Base-by-base conservation (phyloP, 1,284 basidiomycete species). In the Papiliotrema terrestris region DNA sequence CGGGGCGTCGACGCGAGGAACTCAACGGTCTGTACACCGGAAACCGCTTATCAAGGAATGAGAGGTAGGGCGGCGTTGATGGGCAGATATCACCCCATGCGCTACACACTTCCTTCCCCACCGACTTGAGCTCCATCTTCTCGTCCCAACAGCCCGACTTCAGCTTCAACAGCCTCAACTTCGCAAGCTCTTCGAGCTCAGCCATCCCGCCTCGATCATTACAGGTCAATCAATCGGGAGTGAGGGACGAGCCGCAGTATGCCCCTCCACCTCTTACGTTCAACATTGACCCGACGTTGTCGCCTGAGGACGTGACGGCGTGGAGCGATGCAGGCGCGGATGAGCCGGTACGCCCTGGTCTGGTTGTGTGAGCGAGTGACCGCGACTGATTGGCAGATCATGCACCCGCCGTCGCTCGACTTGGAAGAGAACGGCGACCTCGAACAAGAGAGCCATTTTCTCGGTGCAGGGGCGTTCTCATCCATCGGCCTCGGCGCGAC, bases 371-470 rank as follows among this genome's bases (percentile, higher is more conserved):
- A n/a, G n/a, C n/a, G n/a, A n/a, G n/a, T n/a, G n/a, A n/a, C n/a
- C n/a, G n/a, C 23, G 32, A 22, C 23, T 32, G 14, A 15, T 19
- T 19, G 25, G 25, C 22, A 29, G 48, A 39, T 38, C 37, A 23
- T 35, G 32, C 47, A 51, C n/a, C 59, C 57, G 13, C 45, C 52
- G 0, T 52, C 61, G 5, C 52, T 67, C 3, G 65, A 71, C 43
- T 42, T 58, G 14, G 60, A 62, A 22, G 52, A 49, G 0, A 53
- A 39, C 15, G 29, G 29, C 11, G 29, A 32, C 29, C 57, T 62
- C 3, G 61, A 58, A 13, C 57, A 65, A 8, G 67, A 71, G 39
- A 62, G 61, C 9, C 69, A 71, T 46, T 71, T 64, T 45, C 52
- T 71, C 9, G 65, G 69, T 2, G 51, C 63, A 11, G 62, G 61